Evolutionary conservation across 1,139 yeast species (phyloP).

Genomic region (Pichia sp.): DNA sequence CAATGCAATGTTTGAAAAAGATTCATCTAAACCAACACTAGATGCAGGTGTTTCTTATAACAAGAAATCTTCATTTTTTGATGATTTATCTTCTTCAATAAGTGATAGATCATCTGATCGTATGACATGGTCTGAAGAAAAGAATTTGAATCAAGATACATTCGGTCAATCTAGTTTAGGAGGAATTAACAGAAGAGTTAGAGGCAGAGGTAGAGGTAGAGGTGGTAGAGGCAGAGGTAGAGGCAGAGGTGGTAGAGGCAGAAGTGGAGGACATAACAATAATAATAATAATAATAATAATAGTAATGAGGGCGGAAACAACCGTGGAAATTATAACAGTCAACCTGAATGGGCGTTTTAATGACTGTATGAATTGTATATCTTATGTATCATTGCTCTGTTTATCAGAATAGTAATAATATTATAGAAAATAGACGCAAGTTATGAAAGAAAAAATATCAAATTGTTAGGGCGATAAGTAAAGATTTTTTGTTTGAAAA

Average conservation of each 20-base stretch:
- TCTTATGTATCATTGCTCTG: too few species aligned
- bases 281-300: slow-evolving; percentile 11
- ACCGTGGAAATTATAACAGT: slow-evolving; percentile 22
- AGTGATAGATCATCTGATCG: slow-evolving; percentile 26
- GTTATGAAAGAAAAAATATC: too few species aligned
- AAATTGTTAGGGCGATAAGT: too few species aligned
- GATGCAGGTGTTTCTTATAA: slow-evolving; percentile 41
- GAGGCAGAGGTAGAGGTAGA: slow-evolving; percentile 24
- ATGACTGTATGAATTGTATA: not conserved
- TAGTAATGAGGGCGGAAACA: slow-evolving; percentile 20
- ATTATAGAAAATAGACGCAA: too few species aligned
- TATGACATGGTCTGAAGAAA: slow-evolving; percentile 61
- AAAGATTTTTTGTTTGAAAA: too few species aligned
- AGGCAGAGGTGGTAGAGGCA: slow-evolving; percentile 19
- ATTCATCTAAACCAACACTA: slow-evolving; percentile 29
- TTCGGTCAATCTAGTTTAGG: slow-evolving; percentile 51
- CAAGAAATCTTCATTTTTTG: slow-evolving; percentile 74
- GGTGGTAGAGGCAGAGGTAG: slow-evolving; percentile 25
- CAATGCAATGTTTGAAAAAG: slow-evolving; percentile 55
- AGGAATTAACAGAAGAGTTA: slow-evolving; percentile 15
- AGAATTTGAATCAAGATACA: slow-evolving; percentile 56
- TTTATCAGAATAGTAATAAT: not conserved
- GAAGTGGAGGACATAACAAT: slow-evolving; percentile 28
- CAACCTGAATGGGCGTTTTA: slow-evolving; percentile 27
- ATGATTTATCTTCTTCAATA: slow-evolving; percentile 60